phyloP scores from a whole-genome alignment of 208 protist species.

The Leishmania amazonensis region DNA sequence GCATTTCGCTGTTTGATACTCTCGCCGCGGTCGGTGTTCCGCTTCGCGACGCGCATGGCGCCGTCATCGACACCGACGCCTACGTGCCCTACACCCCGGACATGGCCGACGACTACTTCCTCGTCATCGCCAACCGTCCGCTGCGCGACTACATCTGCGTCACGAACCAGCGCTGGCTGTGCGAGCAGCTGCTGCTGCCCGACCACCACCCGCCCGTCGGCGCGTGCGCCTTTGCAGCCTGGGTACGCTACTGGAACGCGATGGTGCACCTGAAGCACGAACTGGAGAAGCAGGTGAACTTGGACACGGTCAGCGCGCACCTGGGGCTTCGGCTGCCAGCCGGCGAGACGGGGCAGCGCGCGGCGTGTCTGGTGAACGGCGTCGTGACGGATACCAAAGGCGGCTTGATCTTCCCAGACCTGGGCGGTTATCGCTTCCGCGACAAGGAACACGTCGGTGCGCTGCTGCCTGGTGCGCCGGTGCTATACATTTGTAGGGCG shows the following conservation, averaged over 20 bases:
- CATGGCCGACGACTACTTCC: conserved; percentile 16
- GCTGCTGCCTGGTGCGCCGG: conserved; percentile 14
- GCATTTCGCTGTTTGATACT: conserved; percentile 16
- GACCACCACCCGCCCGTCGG: conserved; percentile 8
- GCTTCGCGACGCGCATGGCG: conserved; percentile 11
- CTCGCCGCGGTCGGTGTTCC: conserved; percentile 13
- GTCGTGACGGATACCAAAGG: conserved; percentile 17
- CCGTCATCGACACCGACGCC: conserved; percentile 13
- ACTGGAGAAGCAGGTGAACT: background rate
- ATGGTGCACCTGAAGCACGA: conserved; percentile 17
- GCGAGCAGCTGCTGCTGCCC: conserved; percentile 10
- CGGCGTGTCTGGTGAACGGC: conserved; percentile 29
- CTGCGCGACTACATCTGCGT: conserved; percentile 26
- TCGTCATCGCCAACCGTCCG: conserved; percentile 25
- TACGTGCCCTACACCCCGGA: conserved; percentile 26
- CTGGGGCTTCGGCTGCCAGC: conserved; percentile 20
- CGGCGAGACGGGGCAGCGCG: background rate
- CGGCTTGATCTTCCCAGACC: conserved; percentile 23
- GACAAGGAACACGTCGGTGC: conserved; percentile 8
- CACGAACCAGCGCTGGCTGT: conserved; percentile 28
- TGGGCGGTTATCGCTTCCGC: conserved; percentile 12
- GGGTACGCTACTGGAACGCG: conserved; percentile 31
- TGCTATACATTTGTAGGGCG: conserved; percentile 9
- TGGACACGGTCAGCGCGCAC: conserved; percentile 21
- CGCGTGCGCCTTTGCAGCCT: conserved; percentile 20